Conservation (phyloP, 2,329 filamentous ascomycete species). For the Pseudogymnoascus sp. region DNA sequence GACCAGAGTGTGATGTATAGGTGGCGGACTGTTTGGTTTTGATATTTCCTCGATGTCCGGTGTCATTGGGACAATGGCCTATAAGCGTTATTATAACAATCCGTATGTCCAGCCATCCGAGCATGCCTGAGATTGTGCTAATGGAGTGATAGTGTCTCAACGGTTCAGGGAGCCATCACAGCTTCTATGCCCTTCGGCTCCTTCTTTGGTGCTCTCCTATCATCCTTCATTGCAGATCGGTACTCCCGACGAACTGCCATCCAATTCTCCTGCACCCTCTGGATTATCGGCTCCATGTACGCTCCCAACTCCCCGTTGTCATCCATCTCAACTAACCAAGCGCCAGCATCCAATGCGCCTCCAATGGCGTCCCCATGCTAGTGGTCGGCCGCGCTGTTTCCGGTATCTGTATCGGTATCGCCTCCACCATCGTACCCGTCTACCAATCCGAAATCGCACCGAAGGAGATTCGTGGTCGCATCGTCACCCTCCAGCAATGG, state of each 20-base stretch:
- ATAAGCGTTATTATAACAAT: conserved; percentile 66
- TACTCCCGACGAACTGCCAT: conserved; percentile 42
- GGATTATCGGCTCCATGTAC: conserved; percentile 39
- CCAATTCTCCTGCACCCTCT: conserved; percentile 42
- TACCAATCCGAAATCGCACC: conserved; percentile 62
- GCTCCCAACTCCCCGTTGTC: conserved; percentile 7
- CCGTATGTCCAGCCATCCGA: conserved; percentile 26
- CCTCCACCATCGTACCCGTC: conserved; percentile 59
- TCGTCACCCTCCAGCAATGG: conserved; percentile 63
- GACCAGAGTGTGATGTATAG: conserved; percentile 28
- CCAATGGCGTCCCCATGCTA: conserved; percentile 62
- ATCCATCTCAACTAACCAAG: neutral
- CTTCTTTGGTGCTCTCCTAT: conserved; percentile 53
- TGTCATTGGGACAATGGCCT: conserved; percentile 59
- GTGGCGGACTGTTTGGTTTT: conserved; percentile 69
- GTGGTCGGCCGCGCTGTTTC: conserved; percentile 65
- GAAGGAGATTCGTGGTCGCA: conserved; percentile 50
- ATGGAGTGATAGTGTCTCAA: conserved; percentile 28
- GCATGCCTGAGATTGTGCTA: neutral
- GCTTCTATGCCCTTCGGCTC: conserved; percentile 70
- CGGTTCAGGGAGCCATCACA: conserved; percentile 63
- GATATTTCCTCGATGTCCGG: conserved; percentile 71
- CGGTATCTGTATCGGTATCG: conserved; percentile 68
- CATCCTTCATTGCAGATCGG: conserved; percentile 49
- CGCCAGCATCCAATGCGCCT: conserved; percentile 49